Base-by-base conservation (phyloP, 2,329 filamentous ascomycete species). In the Aspergillus carbonarius region DNA sequence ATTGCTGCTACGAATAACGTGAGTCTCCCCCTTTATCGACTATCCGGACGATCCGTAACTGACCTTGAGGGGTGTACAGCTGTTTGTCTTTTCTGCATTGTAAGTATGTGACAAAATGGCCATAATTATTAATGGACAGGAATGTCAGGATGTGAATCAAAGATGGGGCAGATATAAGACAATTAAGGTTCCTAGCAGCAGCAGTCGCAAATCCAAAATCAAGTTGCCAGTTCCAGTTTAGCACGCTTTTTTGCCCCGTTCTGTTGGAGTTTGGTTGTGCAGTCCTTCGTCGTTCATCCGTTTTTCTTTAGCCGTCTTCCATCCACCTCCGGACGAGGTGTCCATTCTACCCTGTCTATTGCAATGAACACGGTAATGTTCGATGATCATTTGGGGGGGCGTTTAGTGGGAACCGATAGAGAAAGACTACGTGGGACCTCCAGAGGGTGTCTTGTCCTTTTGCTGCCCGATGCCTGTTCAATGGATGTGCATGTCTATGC, bases 1-100 rank as follows among this genome's bases (percentile, higher is more conserved):
- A 99, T 99, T 82, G 95, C 95, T 68, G 95, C 95, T 61, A 99
- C 95, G 65, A 99, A 99, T 83, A 99, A 99, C 79, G 95, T 98
- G 81, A 89, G 93, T 83, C 44, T 53, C 23, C 60, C 15, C 57
- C 25, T 17, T 23, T 13, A 5, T 46, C 13, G 18, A 39, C 49
- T 32, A 20, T 17, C 7, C 49, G 44, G 46, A 15, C 52, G 18
- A 32, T 12, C 27, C 60, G 18, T 32, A 12, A 10, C 64, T 71
- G 59, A 69, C 51, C 20, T 46, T 47, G 62, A 53, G 37, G 25
- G 34, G 10, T 25, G 35, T 25, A 59, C 63, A 91, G 88, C 81
- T 91, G 69, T 91, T 91, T 77, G 88, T 91, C 68, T 91, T 91
- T 77, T 91, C 88, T 64, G 88, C 88, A 72, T 83, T 91, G 77